Base-by-base conservation (phyloP, 768 basidiomycete species). In the Mycena rosella region DNA sequence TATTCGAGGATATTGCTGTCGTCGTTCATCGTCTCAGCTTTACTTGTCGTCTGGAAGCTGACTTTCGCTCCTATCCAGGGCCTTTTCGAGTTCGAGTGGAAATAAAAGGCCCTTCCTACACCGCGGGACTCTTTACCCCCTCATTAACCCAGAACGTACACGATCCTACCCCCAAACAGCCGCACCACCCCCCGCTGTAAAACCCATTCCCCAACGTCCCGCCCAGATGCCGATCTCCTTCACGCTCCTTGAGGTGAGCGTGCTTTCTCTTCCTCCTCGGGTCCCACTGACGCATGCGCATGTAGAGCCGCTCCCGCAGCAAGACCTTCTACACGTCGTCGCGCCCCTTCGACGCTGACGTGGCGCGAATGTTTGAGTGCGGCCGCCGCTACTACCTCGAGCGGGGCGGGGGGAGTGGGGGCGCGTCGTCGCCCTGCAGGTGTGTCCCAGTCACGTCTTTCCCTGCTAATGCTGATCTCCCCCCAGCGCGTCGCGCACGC, bases 281-380 rank as follows among this genome's bases (percentile, higher is more conserved):
- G 18, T 24, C 10, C 20, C 15, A 11, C 38, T 64, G 29, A 64
- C 68, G n/a, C n/a, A 66, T 63, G 54, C 27, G 68, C 65, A 34
- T 66, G 80, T 82, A 87, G 84, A 79, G 84, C 77, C 78, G 86
- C 74, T 75, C 82, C 70, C 82, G 79, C 44, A 83, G 78, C 73
- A 85, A 74, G 65, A 77, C 76, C 47, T 71, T 65, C 60, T 98
- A 96, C 75, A 64, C 81, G 36, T 83, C 84, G 13, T 78, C 92
- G 0, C 86, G 86, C 64, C 87, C 89, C 5, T 97, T 98, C 74
- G 96, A 98, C 77, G 80, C 86, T 68, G 95, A 98, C 68, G 88
- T 98, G 85, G 81, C 84, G 2, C 85, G 87, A 3, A 81, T 99
- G 9, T 98, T 98, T 74, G 90, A 94, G 76, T 94, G 93, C 74